phyloP scores from a whole-genome alignment of 2,329 filamentous ascomycete species.

The Botrytis sinoallii region DNA sequence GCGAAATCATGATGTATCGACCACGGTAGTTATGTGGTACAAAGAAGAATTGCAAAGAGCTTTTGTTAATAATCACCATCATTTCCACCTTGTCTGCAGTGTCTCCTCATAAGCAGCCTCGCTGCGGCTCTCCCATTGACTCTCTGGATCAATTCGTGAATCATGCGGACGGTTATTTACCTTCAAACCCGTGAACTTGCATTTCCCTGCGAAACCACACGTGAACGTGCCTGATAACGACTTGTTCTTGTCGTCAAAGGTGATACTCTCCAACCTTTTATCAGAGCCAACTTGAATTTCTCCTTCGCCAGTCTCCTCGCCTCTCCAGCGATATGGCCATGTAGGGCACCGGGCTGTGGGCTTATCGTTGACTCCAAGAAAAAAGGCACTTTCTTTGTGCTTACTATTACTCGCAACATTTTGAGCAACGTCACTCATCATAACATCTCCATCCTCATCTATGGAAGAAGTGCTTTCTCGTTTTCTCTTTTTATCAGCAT shows the following conservation, averaged over 20 bases:
- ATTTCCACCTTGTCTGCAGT: conserved; percentile 16
- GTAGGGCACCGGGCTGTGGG: conserved; percentile 24
- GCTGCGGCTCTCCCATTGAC: conserved; percentile 21
- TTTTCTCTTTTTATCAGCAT: conserved; percentile 14
- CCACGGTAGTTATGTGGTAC: neutral
- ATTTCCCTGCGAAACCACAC: conserved; percentile 15
- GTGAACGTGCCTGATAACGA: conserved; percentile 23
- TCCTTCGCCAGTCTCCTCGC: conserved; percentile 27
- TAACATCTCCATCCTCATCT: conserved; percentile 22
- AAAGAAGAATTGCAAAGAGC: neutral
- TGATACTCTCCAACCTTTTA: conserved; percentile 16
- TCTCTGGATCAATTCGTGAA: conserved; percentile 20
- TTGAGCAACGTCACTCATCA: conserved; percentile 13
- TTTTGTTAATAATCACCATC: neutral
- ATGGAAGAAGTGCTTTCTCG: conserved; percentile 13
- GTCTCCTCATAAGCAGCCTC: conserved; percentile 23
- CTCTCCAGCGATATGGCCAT: conserved; percentile 28
- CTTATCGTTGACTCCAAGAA: conserved; percentile 22
- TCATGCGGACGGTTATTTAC: neutral
- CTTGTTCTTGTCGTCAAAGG: conserved; percentile 24
- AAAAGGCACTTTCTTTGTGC: conserved; percentile 21
- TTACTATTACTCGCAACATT: neutral
- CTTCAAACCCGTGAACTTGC: conserved; percentile 25
- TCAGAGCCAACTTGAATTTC: conserved; percentile 25
- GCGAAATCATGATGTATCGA: neutral